These are phyloP conservation scores for Myxozyma sirexii DNA, from an alignment of 805 yeast genomes.

Conservation along the genomic window DNA sequence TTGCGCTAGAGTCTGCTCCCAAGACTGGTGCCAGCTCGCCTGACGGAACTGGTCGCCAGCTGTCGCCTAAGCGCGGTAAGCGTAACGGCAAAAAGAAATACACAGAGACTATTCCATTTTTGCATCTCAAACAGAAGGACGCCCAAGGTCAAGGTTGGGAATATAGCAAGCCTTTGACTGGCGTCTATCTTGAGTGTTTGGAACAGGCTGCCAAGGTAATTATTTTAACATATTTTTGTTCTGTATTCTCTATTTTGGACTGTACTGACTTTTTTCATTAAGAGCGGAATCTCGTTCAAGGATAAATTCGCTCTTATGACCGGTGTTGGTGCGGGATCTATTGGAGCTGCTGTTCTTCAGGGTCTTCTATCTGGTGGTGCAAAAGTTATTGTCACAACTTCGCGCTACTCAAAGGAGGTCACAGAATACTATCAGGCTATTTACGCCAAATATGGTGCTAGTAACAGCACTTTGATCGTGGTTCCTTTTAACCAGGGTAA, in stretches of 20 bases:
- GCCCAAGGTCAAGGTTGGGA: conserved; percentile 68
- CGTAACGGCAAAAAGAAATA: conserved; percentile 37
- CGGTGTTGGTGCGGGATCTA: conserved; percentile 99
- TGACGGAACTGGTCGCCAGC: conserved; percentile 30
- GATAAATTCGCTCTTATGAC: conserved; percentile 88
- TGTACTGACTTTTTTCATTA: neutral
- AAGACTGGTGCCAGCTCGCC: conserved; percentile 23
- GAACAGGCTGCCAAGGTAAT: conserved; percentile 83
- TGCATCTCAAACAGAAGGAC: conserved; percentile 82
- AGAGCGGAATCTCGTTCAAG: conserved; percentile 81
- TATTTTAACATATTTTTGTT: neutral
- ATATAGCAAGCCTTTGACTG: conserved; percentile 77
- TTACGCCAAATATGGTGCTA: conserved; percentile 90
- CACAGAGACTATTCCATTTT: conserved; percentile 84
- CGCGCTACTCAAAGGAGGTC: conserved; percentile 89
- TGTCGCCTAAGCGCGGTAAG: conserved; percentile 32
- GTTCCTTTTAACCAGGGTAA: conserved; percentile 93
- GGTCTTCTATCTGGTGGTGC: conserved; percentile 98
- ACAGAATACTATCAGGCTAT: conserved; percentile 94
- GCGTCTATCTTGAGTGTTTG: conserved; percentile 81
- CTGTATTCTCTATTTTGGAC: too few species aligned
- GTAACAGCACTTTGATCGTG: conserved; percentile 88
- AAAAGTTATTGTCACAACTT: conserved; percentile 92
- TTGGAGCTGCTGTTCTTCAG: conserved; percentile 95
- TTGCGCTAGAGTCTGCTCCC: conserved; percentile 32